Percentiles rank a stretch among this genome's conserved stretches.
Conservation (phyloP, 1,139 yeast genomes). For the Debaryomycetaceae sp. region DNA sequence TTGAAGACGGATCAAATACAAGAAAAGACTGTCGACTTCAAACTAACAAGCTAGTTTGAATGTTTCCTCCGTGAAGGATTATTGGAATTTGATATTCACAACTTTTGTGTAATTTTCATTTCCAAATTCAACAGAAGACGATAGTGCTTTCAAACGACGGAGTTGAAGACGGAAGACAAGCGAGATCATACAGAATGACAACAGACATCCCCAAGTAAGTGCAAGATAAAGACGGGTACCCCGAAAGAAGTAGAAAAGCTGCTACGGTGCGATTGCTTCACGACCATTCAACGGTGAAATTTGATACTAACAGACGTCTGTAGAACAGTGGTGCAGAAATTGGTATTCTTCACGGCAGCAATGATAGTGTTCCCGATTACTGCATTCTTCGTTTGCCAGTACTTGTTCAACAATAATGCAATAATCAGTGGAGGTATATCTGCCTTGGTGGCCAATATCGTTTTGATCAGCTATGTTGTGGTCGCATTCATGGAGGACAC, state of each 20-base stretch:
- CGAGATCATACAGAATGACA: constrained; percentile 23
- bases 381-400: constrained; percentile 67
- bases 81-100: background rate
- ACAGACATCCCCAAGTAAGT: constrained; percentile 63
- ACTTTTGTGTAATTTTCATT: background rate
- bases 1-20: background rate
- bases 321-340: constrained; percentile 65
- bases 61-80: background rate
- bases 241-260: background rate
- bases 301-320: constrained; percentile 8
- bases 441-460: constrained; percentile 83
- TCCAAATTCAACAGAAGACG: background rate
- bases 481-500: constrained; percentile 85
- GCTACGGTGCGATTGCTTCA: background rate
- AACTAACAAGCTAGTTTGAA: background rate
- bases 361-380: constrained; percentile 79
- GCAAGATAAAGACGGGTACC: background rate
- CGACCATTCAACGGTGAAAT: constrained; percentile 5
- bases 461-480: constrained; percentile 78
- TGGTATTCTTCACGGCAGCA: constrained; percentile 81
- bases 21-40: background rate
- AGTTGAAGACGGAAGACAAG: background rate
- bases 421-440: constrained; percentile 86
- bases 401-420: constrained; percentile 52
- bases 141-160: background rate